These are phyloP conservation scores for Aspergillus baeticus DNA, from an alignment of 495 filamentous ascomycete species.

Conservation along the genomic window DNA sequence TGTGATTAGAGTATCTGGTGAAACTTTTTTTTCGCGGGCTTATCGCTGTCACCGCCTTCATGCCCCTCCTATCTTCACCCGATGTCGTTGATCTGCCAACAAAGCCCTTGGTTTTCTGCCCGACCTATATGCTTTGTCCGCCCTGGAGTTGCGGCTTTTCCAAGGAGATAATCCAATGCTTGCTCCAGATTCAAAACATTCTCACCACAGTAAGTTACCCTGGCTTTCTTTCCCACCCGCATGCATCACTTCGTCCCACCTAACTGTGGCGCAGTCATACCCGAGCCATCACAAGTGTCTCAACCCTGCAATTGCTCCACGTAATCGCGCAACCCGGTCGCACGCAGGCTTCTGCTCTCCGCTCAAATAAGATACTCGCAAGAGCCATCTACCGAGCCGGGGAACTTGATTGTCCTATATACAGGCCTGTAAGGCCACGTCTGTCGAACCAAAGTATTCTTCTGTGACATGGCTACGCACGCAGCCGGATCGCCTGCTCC, in stretches of 20 bases:
- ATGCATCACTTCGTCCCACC: too few species aligned
- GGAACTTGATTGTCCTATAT: too few species aligned
- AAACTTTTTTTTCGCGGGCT: conserved; percentile 20
- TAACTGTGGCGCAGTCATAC: too few species aligned
- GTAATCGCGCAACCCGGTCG: too few species aligned
- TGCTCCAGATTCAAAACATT: background rate
- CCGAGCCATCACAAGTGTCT: too few species aligned
- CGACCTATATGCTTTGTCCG: conserved; percentile 10
- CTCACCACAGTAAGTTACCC: background rate
- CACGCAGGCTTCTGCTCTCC: too few species aligned
- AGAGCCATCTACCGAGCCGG: too few species aligned
- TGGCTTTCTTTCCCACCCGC: too few species aligned
- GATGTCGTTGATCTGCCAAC: background rate
- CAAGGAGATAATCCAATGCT: background rate
- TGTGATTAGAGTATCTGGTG: conserved; percentile 37
- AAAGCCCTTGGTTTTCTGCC: conserved; percentile 13
- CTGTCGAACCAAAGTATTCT: background rate
- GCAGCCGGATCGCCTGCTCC: conserved; percentile 40
- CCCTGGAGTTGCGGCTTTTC: background rate
- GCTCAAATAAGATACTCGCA: too few species aligned
- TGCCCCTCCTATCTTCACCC: conserved; percentile 8
- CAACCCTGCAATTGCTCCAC: too few species aligned
- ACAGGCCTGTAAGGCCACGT: background rate
- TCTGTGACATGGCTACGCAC: conserved; percentile 33
- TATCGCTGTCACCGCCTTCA: conserved; percentile 26